These are phyloP conservation scores for Trichoderma sp. DNA, from an alignment of 2,329 filamentous ascomycete genomes.

Conservation along the genomic window DNA sequence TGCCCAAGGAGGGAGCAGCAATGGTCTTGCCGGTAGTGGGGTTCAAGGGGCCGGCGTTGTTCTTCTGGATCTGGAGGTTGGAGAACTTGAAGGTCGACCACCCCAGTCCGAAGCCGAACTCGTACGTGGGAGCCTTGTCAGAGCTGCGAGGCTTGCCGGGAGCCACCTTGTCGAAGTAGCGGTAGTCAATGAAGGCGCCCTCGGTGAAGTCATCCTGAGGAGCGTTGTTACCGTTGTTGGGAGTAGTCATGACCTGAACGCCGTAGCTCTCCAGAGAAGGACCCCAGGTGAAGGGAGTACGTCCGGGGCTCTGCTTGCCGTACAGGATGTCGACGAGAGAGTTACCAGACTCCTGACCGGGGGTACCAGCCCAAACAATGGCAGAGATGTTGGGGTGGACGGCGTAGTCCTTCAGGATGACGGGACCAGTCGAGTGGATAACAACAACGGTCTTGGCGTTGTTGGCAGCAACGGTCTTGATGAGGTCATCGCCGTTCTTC, in stretches of 20 bases:
- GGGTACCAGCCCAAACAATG: slow-evolving; percentile 78
- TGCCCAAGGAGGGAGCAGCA: slow-evolving; percentile 65
- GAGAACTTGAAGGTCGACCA: slow-evolving; percentile 80
- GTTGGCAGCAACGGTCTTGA: slow-evolving; percentile 74
- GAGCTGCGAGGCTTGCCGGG: slow-evolving; percentile 32
- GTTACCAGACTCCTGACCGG: slow-evolving; percentile 82
- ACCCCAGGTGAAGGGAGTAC: slow-evolving; percentile 80
- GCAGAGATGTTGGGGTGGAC: slow-evolving; percentile 78
- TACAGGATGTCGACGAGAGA: slow-evolving; percentile 81
- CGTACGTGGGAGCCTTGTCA: slow-evolving; percentile 64
- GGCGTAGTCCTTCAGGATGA: slow-evolving; percentile 74
- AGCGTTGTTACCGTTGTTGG: slow-evolving; percentile 65
- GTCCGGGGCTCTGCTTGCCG: slow-evolving; percentile 75
- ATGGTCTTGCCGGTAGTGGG: slow-evolving; percentile 63
- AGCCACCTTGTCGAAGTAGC: slow-evolving; percentile 65
- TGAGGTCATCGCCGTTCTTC: slow-evolving; percentile 76
- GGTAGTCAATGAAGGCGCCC: slow-evolving; percentile 74
- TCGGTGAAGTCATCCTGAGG: slow-evolving; percentile 76
- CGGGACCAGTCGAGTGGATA: slow-evolving; percentile 81
- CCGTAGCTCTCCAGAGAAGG: slow-evolving; percentile 67
- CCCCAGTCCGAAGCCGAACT: slow-evolving; percentile 78
- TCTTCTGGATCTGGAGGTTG: slow-evolving; percentile 60
- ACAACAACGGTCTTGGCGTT: slow-evolving; percentile 92
- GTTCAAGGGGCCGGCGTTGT: slow-evolving; percentile 52
- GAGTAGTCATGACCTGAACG: slow-evolving; percentile 63